Evolutionary conservation across 2,329 filamentous ascomycete species (phyloP).

Genomic region (Pseudogymnoascus verrucosus): DNA sequence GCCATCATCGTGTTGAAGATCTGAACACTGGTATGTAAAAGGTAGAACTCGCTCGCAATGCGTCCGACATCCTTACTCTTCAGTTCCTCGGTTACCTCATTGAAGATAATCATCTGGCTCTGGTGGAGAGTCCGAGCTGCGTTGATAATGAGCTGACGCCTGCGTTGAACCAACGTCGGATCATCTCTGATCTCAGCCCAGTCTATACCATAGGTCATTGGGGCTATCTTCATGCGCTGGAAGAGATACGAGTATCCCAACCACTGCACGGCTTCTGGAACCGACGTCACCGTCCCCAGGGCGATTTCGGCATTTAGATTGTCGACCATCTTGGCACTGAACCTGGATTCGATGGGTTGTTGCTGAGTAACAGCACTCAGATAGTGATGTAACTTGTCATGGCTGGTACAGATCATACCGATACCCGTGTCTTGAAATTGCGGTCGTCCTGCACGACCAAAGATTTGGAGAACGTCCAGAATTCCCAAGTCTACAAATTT

Average conservation of each 20-base stretch:
- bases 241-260: conserved; percentile 97
- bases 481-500: conserved; percentile 96
- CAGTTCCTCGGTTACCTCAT: conserved; percentile 86
- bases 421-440: conserved; percentile 98
- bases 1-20: conserved; percentile 96
- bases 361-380: conserved; percentile 89
- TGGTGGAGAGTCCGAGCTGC: conserved; percentile 80
- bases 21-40: conserved; percentile 85
- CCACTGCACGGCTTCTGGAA: conserved; percentile 91
- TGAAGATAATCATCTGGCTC: conserved; percentile 99
- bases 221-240: conserved; percentile 90
- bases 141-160: conserved; percentile 78
- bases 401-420: conserved; percentile 94
- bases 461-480: conserved; percentile 93
- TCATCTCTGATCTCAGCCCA: conserved; percentile 88
- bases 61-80: conserved; percentile 90
- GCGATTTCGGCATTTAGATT: conserved; percentile 95
- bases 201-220: conserved; percentile 87
- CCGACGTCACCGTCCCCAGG: conserved; percentile 88
- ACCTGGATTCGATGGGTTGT: conserved; percentile 93
- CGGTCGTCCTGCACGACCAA: conserved; percentile 93
- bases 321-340: conserved; percentile 88
- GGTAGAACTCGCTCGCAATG: conserved; percentile 96
- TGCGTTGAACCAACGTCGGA: conserved; percentile 74
- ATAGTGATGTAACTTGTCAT: conserved; percentile 90